phyloP scores from a whole-genome alignment of 2,329 filamentous ascomycete genomes.

The Colletotrichum orbiculare region DNA sequence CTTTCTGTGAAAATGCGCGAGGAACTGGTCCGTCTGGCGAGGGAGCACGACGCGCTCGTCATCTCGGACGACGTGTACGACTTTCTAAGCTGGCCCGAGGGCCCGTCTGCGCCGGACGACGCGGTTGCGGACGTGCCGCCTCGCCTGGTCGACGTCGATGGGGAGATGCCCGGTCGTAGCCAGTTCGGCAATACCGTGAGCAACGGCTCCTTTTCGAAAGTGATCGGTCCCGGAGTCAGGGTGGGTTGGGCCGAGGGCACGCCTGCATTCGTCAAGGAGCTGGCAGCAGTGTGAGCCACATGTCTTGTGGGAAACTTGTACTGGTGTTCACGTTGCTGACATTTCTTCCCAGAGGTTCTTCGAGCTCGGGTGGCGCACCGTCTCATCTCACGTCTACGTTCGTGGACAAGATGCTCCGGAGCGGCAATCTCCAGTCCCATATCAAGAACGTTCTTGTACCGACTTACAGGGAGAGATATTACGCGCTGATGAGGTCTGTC shows the following conservation, averaged over 20 bases:
- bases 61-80: conserved; percentile 95
- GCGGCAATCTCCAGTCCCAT: conserved; percentile 37
- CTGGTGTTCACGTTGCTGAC: neutral
- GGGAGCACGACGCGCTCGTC: conserved; percentile 82
- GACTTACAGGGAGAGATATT: conserved; percentile 37
- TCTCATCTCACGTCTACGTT: conserved; percentile 21
- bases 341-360: neutral
- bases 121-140: conserved; percentile 66
- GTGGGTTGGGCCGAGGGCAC: conserved; percentile 88
- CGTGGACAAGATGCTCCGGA: conserved; percentile 38
- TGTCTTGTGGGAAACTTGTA: conserved; percentile 49
- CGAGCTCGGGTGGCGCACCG: conserved; percentile 42
- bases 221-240: conserved; percentile 81
- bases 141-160: conserved; percentile 82
- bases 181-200: conserved; percentile 84
- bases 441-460: conserved; percentile 38
- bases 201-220: conserved; percentile 94
- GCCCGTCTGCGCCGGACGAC: conserved; percentile 43
- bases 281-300: conserved; percentile 62
- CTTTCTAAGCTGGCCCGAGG: conserved; percentile 77
- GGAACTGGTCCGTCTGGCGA: conserved; percentile 77
- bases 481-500: conserved; percentile 36
- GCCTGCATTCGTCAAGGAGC: conserved; percentile 60
- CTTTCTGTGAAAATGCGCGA: conserved; percentile 78
- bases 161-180: conserved; percentile 63